Base-by-base conservation (phyloP, 352 stramenopile species). In the Globisporangium nodosum region DNA sequence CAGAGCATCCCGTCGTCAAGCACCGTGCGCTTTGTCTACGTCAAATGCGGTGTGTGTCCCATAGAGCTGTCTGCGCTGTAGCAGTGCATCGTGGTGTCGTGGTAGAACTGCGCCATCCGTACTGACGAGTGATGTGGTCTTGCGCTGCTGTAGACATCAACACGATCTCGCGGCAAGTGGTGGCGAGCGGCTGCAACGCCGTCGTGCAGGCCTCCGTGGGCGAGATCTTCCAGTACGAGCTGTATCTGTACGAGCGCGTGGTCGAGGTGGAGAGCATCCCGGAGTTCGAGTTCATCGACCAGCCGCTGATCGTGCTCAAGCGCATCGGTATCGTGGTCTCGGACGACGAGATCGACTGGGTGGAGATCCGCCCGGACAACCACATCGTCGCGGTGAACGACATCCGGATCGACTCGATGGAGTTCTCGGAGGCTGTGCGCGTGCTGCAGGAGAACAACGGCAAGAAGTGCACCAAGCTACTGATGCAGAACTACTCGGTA, bases 361-460 rank as follows among this genome's bases (percentile, higher is more conserved):
- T 88, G 13, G 73, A 77, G 3, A 82, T 94, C 31, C 76, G 77
- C 2, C 74, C 85, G 15, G 80, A 94, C 50, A 94, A 94, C 57
- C 83, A 92, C 57, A 94, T 94, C 37, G 85, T 94, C 40, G 85
- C 85, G 11, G 85, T 94, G 18, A 94, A 94, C 56, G 85, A 94
- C 58, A 90, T 91, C 43, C 77, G 81, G 13, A 92, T 94, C 51
- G 85, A 92, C 55, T 76, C 76, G 35, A 90, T 92, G 79, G 80
- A 90, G 45, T 94, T 94, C 56, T 61, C 66, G 5, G 78, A 89
- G 21, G 82, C 85, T 3, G 81, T 94, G 21, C 81, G 72, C 43
- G 78, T 92, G 20, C 68, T 94, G 12, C 85, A 94, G 45, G 82
- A 92, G 46, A 92, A 94, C 65, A 94, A 94, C 49, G 85, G 85